A percentile compares a stretch with the other conserved stretches of the same genome.
These are phyloP conservation scores for Euclidium syriacum DNA, from an alignment of 345 rosid species.

Conservation along the genomic window DNA sequence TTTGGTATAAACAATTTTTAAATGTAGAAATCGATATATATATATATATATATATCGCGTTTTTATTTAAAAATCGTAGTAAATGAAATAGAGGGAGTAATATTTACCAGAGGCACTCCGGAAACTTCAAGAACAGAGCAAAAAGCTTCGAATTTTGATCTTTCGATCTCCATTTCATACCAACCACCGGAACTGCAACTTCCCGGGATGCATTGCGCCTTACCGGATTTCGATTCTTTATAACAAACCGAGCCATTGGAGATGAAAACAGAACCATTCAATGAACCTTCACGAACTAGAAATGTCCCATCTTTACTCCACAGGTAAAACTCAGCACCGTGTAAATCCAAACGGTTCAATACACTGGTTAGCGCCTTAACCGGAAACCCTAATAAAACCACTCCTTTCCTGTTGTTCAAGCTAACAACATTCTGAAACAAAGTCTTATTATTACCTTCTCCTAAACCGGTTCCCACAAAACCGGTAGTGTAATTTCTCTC, in stretches of 20 bases:
- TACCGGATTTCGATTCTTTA: background rate
- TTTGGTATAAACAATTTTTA: too few species aligned
- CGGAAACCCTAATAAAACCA: constrained; percentile 24
- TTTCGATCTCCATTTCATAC: constrained; percentile 4
- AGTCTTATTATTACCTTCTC: constrained; percentile 2
- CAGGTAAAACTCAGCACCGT: constrained; percentile 15
- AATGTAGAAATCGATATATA: too few species aligned
- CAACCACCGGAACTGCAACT: constrained; percentile 4
- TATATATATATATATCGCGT: too few species aligned
- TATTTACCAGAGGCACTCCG: constrained; percentile 30
- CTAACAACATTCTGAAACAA: constrained; percentile 7
- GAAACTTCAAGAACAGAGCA: constrained; percentile 24
- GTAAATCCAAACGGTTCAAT: constrained; percentile 15
- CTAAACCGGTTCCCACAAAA: constrained; percentile 11
- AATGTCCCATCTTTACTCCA: constrained; percentile 19
- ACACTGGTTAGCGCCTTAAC: background rate
- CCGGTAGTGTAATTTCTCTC: background rate
- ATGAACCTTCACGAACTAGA: background rate
- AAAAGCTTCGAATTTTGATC: constrained; percentile 15
- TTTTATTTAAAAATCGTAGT: too few species aligned
- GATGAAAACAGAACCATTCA: constrained; percentile 5
- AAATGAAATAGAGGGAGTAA: too few species aligned
- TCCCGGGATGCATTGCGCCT: constrained; percentile 8
- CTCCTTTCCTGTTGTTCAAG: constrained; percentile 23
- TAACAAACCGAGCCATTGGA: constrained; percentile 23